A percentile compares a stretch with the other conserved stretches of the same genome.
Conservation (phyloP, 352 stramenopile species). For the Phytophthora sansomeana region DNA sequence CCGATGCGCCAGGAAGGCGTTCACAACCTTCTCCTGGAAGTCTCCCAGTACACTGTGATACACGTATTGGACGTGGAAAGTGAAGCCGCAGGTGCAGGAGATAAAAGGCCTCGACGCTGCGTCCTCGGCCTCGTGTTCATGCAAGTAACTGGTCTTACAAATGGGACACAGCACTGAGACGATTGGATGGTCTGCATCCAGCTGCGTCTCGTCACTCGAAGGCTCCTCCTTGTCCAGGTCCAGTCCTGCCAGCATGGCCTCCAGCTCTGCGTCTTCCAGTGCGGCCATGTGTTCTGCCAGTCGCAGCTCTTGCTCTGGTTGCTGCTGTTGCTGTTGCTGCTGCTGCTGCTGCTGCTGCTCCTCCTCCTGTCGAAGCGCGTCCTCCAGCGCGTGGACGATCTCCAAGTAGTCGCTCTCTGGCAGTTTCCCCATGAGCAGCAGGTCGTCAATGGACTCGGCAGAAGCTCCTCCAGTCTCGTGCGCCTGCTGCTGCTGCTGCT, state of each 20-base stretch:
- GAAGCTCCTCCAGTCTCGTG: not conserved
- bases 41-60: constrained; percentile 64
- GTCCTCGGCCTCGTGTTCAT: constrained; percentile 24
- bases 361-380: constrained; percentile 65
- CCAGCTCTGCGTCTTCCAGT: constrained; percentile 74
- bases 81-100: constrained; percentile 63
- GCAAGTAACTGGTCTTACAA: constrained; percentile 53
- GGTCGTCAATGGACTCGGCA: constrained; percentile 66
- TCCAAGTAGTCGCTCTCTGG: constrained; percentile 79
- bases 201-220: not conserved
- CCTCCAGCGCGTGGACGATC: constrained; percentile 77
- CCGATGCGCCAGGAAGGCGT: constrained; percentile 68
- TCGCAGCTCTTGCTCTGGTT: constrained; percentile 50
- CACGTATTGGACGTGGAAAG: constrained; percentile 52
- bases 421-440: constrained; percentile 63
- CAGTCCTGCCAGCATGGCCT: constrained; percentile 73
- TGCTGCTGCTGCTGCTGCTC: no score
- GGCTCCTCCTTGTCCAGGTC: constrained; percentile 41
- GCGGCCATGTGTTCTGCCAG: constrained; percentile 65
- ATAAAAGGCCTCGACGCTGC: constrained; percentile 30
- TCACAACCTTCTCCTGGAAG: constrained; percentile 66
- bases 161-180: constrained; percentile 47
- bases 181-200: not conserved
- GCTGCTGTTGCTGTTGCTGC: no score
- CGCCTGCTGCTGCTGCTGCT: constrained; percentile 35